These are phyloP conservation scores for Tillandsia leiboldiana DNA, from an alignment of 176 grass and related monocot species.

Conservation along the genomic window DNA sequence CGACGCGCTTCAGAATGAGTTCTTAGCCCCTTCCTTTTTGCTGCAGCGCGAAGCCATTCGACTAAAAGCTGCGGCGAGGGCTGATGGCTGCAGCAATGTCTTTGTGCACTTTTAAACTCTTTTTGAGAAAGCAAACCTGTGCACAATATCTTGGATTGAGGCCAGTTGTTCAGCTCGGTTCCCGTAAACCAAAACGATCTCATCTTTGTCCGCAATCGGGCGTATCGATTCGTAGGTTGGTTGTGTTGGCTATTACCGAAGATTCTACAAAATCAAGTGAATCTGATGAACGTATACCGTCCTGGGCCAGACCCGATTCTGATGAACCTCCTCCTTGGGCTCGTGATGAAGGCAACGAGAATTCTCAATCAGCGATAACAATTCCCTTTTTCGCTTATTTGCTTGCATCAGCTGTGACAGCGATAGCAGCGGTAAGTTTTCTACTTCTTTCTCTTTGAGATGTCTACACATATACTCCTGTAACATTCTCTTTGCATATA, in stretches of 20 bases:
- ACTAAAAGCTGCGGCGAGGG: neutral
- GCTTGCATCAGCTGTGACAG: conserved; percentile 69
- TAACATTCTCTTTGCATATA: no score
- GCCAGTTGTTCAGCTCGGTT: conserved; percentile 5
- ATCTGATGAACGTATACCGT: conserved; percentile 62
- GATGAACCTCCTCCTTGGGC: conserved; percentile 78
- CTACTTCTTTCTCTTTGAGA: neutral
- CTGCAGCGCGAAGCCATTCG: neutral
- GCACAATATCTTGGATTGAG: conserved; percentile 11
- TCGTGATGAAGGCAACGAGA: conserved; percentile 30
- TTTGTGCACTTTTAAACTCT: conserved; percentile 8
- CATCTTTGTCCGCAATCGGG: neutral
- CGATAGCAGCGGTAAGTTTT: conserved; percentile 71
- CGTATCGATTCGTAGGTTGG: neutral
- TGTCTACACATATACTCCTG: neutral
- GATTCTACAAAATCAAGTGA: conserved; percentile 49
- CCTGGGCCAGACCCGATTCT: conserved; percentile 64
- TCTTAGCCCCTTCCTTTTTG: neutral
- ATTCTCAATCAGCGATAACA: conserved; percentile 17
- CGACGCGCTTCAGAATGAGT: no score
- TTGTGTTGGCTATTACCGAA: conserved; percentile 35
- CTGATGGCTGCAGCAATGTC: conserved; percentile 31
- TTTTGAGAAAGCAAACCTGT: neutral
- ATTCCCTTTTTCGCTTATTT: conserved; percentile 71
- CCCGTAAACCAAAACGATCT: neutral